These are phyloP conservation scores for Penicillium glabrum DNA, from an alignment of 2,329 filamentous ascomycete species.

Conservation along the genomic window DNA sequence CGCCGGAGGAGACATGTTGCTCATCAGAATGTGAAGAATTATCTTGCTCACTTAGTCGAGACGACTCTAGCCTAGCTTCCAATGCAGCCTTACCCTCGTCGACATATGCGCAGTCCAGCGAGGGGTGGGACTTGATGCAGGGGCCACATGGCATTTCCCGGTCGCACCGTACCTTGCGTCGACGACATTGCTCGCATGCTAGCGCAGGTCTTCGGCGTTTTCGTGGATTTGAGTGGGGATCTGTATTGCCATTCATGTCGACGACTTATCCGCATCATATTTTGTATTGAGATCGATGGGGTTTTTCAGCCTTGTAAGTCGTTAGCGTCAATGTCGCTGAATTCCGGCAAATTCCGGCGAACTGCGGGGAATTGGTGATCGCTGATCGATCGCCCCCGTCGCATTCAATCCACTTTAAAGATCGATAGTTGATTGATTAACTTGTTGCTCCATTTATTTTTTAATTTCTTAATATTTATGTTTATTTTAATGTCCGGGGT, in stretches of 20 bases:
- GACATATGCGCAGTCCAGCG: slow-evolving; percentile 26
- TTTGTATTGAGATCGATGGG: not conserved
- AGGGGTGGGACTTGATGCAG: slow-evolving; percentile 22
- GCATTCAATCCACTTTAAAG: not conserved
- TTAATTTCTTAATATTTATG: not conserved
- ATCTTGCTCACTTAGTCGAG: not conserved
- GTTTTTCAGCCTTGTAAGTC: not conserved
- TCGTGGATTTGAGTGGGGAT: slow-evolving; percentile 5
- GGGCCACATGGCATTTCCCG: slow-evolving; percentile 27
- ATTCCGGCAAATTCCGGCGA: slow-evolving; percentile 14
- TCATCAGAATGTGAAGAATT: not conserved
- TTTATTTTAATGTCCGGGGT: not conserved
- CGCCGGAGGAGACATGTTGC: not conserved
- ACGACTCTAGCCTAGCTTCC: slow-evolving; percentile 2
- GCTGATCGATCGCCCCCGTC: not conserved
- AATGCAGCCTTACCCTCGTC: slow-evolving; percentile 12
- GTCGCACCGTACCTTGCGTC: slow-evolving; percentile 32
- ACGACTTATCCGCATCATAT: not conserved
- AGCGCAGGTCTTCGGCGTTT: slow-evolving; percentile 30
- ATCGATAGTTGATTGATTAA: not conserved
- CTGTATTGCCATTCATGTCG: not conserved
- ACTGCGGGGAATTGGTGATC: not conserved
- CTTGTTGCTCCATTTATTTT: not conserved
- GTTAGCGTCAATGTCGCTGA: slow-evolving; percentile 3
- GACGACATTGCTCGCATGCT: slow-evolving; percentile 30